Base-by-base conservation (phyloP, 2,329 filamentous ascomycete species). In the Fonsecaea pedrosoi region DNA sequence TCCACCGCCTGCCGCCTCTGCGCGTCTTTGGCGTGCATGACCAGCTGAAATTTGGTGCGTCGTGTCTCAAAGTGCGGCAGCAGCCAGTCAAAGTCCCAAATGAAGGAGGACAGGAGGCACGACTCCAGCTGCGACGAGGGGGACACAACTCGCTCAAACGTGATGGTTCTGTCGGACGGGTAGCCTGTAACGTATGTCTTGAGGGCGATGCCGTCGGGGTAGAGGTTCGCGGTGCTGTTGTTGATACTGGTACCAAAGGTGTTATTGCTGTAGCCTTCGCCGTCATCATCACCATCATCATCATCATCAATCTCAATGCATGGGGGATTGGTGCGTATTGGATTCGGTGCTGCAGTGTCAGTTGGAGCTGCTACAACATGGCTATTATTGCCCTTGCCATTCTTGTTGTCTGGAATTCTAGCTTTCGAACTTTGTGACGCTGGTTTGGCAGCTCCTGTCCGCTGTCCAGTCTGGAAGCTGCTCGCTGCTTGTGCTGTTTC, bases 21-120 rank as follows among this genome's bases (percentile, higher is more conserved):
- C 62, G 84, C 78, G 50, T 83, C 81, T 66, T 85, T 84, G 2
- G 84, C 86, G 69, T 87, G 85, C 83, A 90, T 87, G 21, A 90
- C 79, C 71, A 89, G 82, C 18, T 91, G 82, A 25, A 92, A 79
- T 70, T 87, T 89, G 0, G 89, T 92, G 62, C 77, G 83, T 10
- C 70, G 72, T 13, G 83, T 75, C 68, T 92, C 82, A 34, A 96
- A 77, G 75, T 95, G 96, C 5, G 82, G 84, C 34, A 94, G 77
- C 54, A 95, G 77, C 92, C 92, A 97, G 34, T 90, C 85, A 13
- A 90, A 86, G 69, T 98, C 90, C 88, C 92, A 95, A 75, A 94
- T 88, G 72, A 91, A 98, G 0, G 94, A 92, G 72, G 93, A 96
- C 4, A 98, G 80, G 0, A 98, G 86, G 0, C 92, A 94, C 45